Conservation (phyloP, 805 yeast genomes). For the Yarrowia osloensis region DNA sequence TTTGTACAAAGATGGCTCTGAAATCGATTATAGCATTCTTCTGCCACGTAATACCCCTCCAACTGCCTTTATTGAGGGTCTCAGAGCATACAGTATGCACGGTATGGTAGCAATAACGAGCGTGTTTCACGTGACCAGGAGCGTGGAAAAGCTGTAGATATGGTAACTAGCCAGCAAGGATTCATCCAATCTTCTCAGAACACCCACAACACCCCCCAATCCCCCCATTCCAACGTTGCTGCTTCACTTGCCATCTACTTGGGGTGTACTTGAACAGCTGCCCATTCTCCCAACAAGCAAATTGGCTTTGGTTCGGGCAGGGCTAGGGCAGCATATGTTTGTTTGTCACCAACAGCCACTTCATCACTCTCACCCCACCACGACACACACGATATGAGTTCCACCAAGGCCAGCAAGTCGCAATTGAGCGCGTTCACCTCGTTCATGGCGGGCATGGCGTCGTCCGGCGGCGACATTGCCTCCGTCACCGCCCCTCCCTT, state of each 20-base stretch:
- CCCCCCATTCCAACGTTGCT: not conserved
- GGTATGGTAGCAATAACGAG: not conserved
- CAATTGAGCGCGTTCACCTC: constrained; percentile 70
- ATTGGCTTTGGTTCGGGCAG: not conserved
- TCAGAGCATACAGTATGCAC: not conserved
- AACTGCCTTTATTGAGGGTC: not conserved
- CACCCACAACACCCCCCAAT: not conserved
- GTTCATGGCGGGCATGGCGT: constrained; percentile 84
- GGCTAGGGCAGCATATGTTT: constrained; percentile 23
- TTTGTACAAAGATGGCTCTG: too few relatives aligned
- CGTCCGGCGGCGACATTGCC: constrained; percentile 91
- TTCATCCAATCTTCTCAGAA: not conserved
- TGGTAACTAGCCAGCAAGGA: too few relatives aligned
- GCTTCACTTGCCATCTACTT: not conserved
- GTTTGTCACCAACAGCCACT: not conserved
- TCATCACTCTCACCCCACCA: not conserved
- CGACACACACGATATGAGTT: not conserved
- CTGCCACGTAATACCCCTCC: not conserved
- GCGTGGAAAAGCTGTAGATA: not conserved
- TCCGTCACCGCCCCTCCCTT: constrained; percentile 97
- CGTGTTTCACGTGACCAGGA: not conserved
- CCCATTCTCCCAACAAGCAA: not conserved
- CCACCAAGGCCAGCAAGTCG: constrained; percentile 27
- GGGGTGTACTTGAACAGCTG: not conserved
- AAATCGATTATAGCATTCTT: too few relatives aligned